Evolutionary conservation across 1,284 basidiomycete species (phyloP), one percentile per base, ranked within the genome.

Genomic region (Ustilago shanxiensis): DNA sequence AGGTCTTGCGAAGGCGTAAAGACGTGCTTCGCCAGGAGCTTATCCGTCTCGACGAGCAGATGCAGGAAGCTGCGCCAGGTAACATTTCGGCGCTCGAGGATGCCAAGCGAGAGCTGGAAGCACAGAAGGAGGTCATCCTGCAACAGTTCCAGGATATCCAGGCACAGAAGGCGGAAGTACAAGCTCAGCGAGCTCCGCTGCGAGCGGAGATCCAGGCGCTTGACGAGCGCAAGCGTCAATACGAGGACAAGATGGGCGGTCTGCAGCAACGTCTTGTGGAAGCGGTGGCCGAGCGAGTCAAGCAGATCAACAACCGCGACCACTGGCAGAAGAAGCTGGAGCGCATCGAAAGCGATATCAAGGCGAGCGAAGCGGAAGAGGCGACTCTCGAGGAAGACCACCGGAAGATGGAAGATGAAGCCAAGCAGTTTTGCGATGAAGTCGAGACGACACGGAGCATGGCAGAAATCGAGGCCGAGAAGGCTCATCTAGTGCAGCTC

Each of bases 11-110:
- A 51, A 68, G 71, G 20, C 70, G 57, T 14, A 60, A 73, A 22
- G 69, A 75, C 22, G 18, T 59, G 18, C 50, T 74, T 11, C 69
- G 74, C 13, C 63, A 70, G 24, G 64, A 72, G 14, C 87, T 89
- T 33, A 79, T 84, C n/a, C 81, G 86, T 7, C 79, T 91, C 11
- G 88, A 89, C 67, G 88, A 90, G 26, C 91, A 92, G 77, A 89
- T 90, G 22, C 91, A 92, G 64, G 91, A 93, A 53, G 91, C 92
- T 33, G 88, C 92, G 79, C 93, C 94, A 1, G 90, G 90, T 16
- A 91, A 90, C 79, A 89, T 95, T 18, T 89, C 90, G 24, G 90
- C 89, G 6, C 87, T 95, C 24, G 89, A 92, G 71, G 89, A 88
- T 26, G 81, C 60, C 88, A 90, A 77, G 49, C 60, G 63, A 31